Conservation (phyloP, 257 asterid genomes). For the Ligustrum vulgare region DNA sequence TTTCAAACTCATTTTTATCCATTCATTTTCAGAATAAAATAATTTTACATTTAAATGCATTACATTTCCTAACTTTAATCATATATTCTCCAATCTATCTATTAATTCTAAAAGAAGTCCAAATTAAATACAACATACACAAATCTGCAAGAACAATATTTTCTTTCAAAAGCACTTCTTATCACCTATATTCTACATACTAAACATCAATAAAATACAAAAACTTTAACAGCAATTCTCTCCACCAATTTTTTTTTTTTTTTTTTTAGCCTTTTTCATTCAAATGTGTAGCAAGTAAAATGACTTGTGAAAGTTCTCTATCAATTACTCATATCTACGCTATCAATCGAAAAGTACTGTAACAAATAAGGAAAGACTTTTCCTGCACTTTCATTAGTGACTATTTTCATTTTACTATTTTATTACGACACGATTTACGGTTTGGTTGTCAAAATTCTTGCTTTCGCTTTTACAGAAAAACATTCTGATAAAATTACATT, state of each 20-base stretch:
- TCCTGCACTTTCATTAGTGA: background rate
- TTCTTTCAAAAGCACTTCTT: background rate
- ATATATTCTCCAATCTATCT: too few relatives aligned
- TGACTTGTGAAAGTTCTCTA: background rate
- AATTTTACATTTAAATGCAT: too few relatives aligned
- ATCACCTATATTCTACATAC: background rate
- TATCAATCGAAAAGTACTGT: background rate
- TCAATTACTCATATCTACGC: background rate
- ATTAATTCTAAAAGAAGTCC: too few relatives aligned
- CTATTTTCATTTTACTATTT: too few relatives aligned
- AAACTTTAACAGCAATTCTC: background rate
- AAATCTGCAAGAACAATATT: background rate
- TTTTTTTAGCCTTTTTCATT: background rate
- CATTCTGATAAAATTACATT: too few relatives aligned
- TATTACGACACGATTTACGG: too few relatives aligned
- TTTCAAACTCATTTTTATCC: too few relatives aligned
- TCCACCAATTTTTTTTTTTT: background rate
- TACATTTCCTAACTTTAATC: too few relatives aligned
- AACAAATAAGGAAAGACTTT: background rate
- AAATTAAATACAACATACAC: background rate
- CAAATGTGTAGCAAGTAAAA: background rate
- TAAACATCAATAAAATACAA: background rate
- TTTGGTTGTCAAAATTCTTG: too few relatives aligned
- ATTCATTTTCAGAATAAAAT: too few relatives aligned
- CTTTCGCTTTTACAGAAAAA: too few relatives aligned